These are phyloP conservation scores for Malus hybrid DNA, from an alignment of 331 rosid genomes.

Conservation along the genomic window DNA sequence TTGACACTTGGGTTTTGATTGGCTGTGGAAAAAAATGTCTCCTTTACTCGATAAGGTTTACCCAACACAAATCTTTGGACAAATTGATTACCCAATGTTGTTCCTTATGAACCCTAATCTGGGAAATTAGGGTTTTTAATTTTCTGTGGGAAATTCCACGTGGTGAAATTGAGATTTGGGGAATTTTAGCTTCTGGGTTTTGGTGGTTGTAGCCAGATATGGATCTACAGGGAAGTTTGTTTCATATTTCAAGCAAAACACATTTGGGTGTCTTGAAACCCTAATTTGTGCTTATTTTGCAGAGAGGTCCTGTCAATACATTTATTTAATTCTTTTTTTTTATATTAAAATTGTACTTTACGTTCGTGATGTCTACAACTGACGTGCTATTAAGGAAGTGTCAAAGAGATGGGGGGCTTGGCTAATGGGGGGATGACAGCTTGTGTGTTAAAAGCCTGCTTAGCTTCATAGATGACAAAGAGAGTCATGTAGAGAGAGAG, in stretches of 20 bases:
- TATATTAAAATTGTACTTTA: slow-evolving; percentile 42
- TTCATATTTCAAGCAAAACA: slow-evolving; percentile 23
- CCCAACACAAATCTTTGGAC: slow-evolving; percentile 7
- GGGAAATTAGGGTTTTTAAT: slow-evolving; percentile 6
- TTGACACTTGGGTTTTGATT: background rate
- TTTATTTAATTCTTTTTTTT: background rate
- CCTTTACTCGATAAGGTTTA: slow-evolving; percentile 4
- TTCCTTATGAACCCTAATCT: slow-evolving; percentile 46
- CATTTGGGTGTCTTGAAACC: slow-evolving; percentile 27
- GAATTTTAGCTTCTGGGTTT: slow-evolving; percentile 7
- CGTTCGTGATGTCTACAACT: slow-evolving; percentile 50
- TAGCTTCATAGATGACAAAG: slow-evolving; percentile 36
- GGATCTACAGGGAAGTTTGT: slow-evolving; percentile 29
- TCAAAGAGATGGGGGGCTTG: slow-evolving; percentile 47
- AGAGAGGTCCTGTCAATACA: background rate
- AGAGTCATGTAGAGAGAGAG: slow-evolving; percentile 1
- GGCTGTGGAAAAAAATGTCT: slow-evolving; percentile 14
- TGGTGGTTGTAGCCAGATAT: slow-evolving; percentile 21
- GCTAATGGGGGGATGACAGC: slow-evolving; percentile 61
- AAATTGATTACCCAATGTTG: slow-evolving; percentile 6
- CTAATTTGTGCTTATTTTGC: slow-evolving; percentile 17
- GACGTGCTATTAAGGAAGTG: slow-evolving; percentile 81
- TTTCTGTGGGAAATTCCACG: slow-evolving; percentile 22
- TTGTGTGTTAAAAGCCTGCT: slow-evolving; percentile 41
- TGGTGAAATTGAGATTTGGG: slow-evolving; percentile 37